A percentile compares a stretch with the other conserved stretches of the same genome.
Evolutionary conservation across 352 stramenopile species (phyloP).

Genomic region (Pythium scleroteichum): DNA sequence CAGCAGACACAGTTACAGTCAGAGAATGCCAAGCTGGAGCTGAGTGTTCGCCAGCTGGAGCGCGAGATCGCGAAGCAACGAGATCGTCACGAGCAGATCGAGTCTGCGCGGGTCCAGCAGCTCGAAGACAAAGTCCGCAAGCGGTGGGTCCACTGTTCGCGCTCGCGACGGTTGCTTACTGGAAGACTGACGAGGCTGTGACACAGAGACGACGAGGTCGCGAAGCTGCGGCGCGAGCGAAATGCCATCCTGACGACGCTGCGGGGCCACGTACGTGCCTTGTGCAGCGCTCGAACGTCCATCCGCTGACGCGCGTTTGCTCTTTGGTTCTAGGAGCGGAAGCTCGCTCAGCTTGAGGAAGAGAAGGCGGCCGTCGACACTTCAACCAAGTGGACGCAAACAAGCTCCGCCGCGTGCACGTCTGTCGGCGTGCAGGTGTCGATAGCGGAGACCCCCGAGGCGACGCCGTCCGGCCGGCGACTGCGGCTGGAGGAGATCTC

Average conservation of each 20-base stretch:
- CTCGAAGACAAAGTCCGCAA: constrained; percentile 47
- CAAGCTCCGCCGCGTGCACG: background rate
- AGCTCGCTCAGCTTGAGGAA: too few species aligned
- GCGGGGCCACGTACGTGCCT: constrained; percentile 37
- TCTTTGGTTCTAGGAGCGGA: constrained; percentile 6
- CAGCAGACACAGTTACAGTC: constrained; percentile 49
- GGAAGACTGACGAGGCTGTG: background rate
- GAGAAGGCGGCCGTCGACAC: too few species aligned
- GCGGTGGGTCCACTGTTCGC: constrained; percentile 24
- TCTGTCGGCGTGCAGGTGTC: constrained; percentile 10
- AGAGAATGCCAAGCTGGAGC: constrained; percentile 61
- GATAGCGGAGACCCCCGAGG: too few species aligned
- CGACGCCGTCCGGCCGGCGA: background rate
- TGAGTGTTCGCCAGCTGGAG: constrained; percentile 59
- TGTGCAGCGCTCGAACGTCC: background rate
- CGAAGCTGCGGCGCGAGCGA: constrained; percentile 57
- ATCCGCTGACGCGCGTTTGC: background rate
- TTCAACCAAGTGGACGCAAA: too few species aligned
- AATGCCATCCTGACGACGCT: constrained; percentile 63
- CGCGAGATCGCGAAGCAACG: constrained; percentile 56
- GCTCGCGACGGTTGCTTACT: background rate
- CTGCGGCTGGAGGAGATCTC: too few species aligned
- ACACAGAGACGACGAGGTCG: constrained; percentile 57
- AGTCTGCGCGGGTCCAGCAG: constrained; percentile 44
- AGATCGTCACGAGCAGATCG: constrained; percentile 39